Evolutionary conservation across 495 filamentous ascomycete genomes (phyloP), one percentile per base, ranked within the genome.

Genomic region (Beverwykella pulmonaria): DNA sequence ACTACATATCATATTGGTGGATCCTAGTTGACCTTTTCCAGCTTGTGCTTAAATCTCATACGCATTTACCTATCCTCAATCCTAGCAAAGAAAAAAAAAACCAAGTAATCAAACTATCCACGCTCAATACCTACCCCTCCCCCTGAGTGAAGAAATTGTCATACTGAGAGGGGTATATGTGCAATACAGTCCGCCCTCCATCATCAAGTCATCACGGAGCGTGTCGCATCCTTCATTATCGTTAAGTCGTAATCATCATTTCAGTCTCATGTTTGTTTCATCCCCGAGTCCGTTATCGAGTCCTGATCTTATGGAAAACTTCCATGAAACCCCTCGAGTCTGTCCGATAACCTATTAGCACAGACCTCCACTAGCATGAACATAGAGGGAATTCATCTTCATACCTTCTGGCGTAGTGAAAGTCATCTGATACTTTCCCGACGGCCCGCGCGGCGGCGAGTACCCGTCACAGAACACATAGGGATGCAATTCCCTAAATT

Each of bases 381-480:
- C 12, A 6, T 12, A 12, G 2, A 29, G 46, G 27, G 22, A 5
- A 26, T 15, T 2, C 39, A 34, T 5, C 17, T 25, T 10, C 26
- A 59, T 67, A 75, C 73, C 70, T 49, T 71, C 63, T 25, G 56
- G 34, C 15, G 50, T 48, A 10, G 63, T 71, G 34, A 75, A 75
- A 1, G 59, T 70, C 39, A 75, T 27, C 47, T 75, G 66, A 46
- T 71, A 75, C 22, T 53, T 63, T 20, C 70, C 70, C 14, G 49
- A 49, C n/a, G 47, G 27, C 19, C 64, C 65, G 12, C 53, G 46
- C 14, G 73, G 71, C 10, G 50, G 65, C 9, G 12, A 68, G 49
- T 75, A 74, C 1, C 59, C 61, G 20, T 74, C 52, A 48, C 66
- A 70, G 59, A 75, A 74, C 2, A 75, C 59, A 54, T 74, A 75